Base-by-base conservation (phyloP, 2,329 filamentous ascomycete genomes). In the Fusarium vanettenii region DNA sequence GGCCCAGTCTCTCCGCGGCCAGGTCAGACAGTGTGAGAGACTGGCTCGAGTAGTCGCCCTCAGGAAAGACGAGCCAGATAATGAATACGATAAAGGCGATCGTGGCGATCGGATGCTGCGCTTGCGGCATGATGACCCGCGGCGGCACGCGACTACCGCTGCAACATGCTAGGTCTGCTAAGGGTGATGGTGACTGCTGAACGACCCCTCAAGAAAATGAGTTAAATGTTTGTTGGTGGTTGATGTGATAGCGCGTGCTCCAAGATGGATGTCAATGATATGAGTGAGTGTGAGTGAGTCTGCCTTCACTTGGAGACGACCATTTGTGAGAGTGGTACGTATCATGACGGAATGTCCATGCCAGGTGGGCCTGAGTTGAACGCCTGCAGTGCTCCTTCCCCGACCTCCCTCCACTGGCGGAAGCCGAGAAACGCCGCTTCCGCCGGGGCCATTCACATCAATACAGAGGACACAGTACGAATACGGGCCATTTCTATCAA, bases 1-100 rank as follows among this genome's bases (percentile, higher is more conserved):
- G 85, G n/a, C 81, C 82, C 18, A 91, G 83, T 13, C 89, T 87
- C 64, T 86, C 60, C 80, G 84, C 52, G 78, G 83, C 82, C 31
- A 85, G 73, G 33, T 83, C 83, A 5, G 83, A 84, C 1, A 81
- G 71, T 5, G 80, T 74, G 3, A 81, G 75, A 22, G 82, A 80
- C 57, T 82, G 80, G 29, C 77, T 77, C 29, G 78, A 79, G 48
- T 81, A 81, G 27, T 84, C 83, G 62, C 78, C 79, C 50, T 82
- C 82, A 11, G 83, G 83, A 37, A 84, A 81, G 41, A 85, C 67
- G 43, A 84, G 75, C 83, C 83, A 85, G 67, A 85, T 75, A 82
- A 88, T 78, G 64, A 83, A 77, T 39, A 83, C 60, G 67, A 81
- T 67, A 55, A 80, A 76, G 45, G 80, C 65, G 31, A 83, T 64